Conservation (phyloP, 768 basidiomycete genomes). For the Daedaleopsis nitida region DNA sequence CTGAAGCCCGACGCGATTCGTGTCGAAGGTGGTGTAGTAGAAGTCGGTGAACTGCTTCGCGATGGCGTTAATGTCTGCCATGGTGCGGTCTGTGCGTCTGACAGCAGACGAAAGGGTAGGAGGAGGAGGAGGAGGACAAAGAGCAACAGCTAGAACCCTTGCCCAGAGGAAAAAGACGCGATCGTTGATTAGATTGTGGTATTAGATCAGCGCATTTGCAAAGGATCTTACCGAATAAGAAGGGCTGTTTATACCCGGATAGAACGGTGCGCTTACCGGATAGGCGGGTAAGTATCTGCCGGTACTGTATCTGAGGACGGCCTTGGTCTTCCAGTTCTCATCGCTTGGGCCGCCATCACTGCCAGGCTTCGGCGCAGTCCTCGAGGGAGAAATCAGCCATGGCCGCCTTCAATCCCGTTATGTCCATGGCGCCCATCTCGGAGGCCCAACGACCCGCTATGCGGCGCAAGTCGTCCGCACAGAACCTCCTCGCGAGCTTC, state of each 20-base stretch:
- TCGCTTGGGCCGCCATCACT: conserved; percentile 11
- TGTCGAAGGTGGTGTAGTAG: conserved; percentile 84
- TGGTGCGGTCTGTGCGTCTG: conserved; percentile 31
- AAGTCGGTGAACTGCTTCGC: conserved; percentile 79
- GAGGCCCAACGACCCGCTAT: conserved; percentile 49
- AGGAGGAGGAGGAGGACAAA: conserved; percentile 17
- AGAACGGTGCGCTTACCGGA: neutral
- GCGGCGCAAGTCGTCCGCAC: conserved; percentile 85
- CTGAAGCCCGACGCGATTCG: conserved; percentile 53
- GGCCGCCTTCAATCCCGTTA: conserved; percentile 30
- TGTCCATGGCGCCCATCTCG: conserved; percentile 30
- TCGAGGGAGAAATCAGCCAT: conserved; percentile 15
- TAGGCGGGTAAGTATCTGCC: neutral
- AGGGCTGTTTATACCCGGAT: neutral
- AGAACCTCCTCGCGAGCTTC: conserved; percentile 80
- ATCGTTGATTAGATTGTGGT: conserved; percentile 22
- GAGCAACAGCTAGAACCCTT: conserved; percentile 16
- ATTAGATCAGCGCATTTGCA: neutral
- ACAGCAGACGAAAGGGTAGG: conserved; percentile 17
- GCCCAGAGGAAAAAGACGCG: conserved; percentile 12
- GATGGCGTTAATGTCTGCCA: conserved; percentile 75
- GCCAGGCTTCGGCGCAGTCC: conserved; percentile 10
- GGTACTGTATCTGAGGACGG: too few species aligned
- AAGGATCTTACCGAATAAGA: conserved; percentile 15
- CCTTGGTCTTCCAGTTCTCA: conserved; percentile 3